Evolutionary conservation across 306 rosid species (phyloP), one percentile per base, ranked within the genome.

Genomic region (Senna siamea): DNA sequence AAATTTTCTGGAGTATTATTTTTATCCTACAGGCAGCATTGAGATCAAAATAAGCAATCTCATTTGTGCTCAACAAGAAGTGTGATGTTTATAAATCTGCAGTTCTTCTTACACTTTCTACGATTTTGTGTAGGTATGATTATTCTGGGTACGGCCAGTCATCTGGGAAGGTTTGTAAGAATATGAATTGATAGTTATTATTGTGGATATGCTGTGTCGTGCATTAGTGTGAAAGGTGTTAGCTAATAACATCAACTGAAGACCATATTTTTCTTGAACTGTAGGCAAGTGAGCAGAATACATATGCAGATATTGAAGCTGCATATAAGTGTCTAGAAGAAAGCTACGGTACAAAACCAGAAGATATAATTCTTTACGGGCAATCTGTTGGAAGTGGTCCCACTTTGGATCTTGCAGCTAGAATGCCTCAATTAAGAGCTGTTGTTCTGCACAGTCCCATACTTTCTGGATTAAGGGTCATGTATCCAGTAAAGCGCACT

Each of bases 61-160:
- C 30, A 17, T 18, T 61, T 72, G 59, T 79, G 66, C 22, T 62
- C 69, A 6, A 69, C 23, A 20, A 19, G 69, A 47, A 20, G 35
- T 14, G 47, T 50, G 53, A 12, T 50, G 73, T 51, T 11, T 54
- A 50, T 56, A 68, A 34, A 5, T 2, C 68, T 35, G 41, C 9
- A 2, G 37, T 30, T 35, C 40, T 72, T 69, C 80, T 84, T 23
- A 76, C 17, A 46, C 40, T 6, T 26, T 57, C 8, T 75, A 40
- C 52, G 15, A 66, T 75, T 65, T 63, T 77, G 40, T 90, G 90
- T 82, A 93, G 98, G 88, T 93, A 93, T 70, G 98, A 93, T 66
- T 93, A 93, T 84, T 93, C 98, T 55, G 98, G 98, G 69, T 93
- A 93, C 18, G 97, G 98, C 23, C 96, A 93, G 40, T 93, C 98